A percentile compares a stretch with the other conserved stretches of the same genome.
phyloP scores from a whole-genome alignment of 306 rosid species.

The Sindora glabra region DNA sequence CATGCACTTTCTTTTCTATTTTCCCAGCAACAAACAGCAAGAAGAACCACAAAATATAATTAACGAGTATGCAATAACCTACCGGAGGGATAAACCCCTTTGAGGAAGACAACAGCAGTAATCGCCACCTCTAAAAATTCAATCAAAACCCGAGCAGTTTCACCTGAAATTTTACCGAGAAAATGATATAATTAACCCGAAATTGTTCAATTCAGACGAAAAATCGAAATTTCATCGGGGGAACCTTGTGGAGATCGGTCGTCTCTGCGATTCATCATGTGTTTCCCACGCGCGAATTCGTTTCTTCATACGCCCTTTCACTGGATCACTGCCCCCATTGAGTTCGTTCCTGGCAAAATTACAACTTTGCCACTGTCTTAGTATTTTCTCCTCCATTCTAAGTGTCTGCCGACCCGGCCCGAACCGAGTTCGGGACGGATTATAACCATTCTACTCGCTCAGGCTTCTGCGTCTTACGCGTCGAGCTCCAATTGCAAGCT shows the following conservation, averaged over 20 bases:
- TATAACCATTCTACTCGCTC: too few relatives aligned
- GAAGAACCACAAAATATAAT: neutral
- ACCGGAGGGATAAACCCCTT: slow-evolving; percentile 86
- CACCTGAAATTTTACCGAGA: slow-evolving; percentile 32
- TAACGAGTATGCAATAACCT: slow-evolving; percentile 3
- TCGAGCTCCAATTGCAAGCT: neutral
- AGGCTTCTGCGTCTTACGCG: neutral
- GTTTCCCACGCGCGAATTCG: neutral
- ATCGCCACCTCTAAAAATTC: slow-evolving; percentile 83
- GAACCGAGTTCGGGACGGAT: neutral
- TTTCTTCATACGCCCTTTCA: too few relatives aligned
- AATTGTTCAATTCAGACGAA: neutral
- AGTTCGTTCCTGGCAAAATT: too few relatives aligned
- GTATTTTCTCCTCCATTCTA: neutral
- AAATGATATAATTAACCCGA: neutral
- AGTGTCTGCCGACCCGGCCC: neutral
- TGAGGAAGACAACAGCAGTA: slow-evolving; percentile 62
- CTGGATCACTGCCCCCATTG: too few relatives aligned
- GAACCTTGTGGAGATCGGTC: slow-evolving; percentile 54
- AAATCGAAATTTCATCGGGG: neutral
- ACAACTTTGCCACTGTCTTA: too few relatives aligned
- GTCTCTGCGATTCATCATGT: slow-evolving; percentile 51
- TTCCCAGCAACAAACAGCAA: slow-evolving; percentile 12
- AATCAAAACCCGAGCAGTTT: slow-evolving; percentile 52
- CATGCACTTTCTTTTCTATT: neutral